Conservation (phyloP, 306 rosid species). For the Prunus davidiana region DNA sequence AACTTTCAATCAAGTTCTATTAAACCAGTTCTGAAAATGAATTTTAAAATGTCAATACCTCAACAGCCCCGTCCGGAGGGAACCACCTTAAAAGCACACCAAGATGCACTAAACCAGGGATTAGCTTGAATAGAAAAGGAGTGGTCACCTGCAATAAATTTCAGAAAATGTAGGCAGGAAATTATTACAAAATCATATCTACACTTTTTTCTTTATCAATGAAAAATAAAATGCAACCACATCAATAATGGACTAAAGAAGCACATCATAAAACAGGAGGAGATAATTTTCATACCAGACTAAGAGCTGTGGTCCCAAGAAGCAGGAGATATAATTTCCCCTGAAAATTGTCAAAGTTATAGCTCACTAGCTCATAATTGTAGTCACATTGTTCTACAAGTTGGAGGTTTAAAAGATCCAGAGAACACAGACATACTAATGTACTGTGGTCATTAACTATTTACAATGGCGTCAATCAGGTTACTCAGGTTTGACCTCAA, state of each 20-base stretch:
- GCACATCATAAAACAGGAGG: neutral
- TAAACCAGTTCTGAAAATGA: neutral
- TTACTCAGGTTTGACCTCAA: too few relatives aligned
- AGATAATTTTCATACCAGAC: conserved; percentile 39
- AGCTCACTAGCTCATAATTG: conserved; percentile 1
- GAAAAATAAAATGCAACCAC: neutral
- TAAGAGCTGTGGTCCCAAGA: conserved; percentile 61
- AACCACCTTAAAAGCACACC: conserved; percentile 94
- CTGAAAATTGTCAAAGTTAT: conserved; percentile 32
- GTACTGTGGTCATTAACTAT: neutral
- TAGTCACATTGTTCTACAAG: neutral
- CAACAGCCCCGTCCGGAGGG: conserved; percentile 66
- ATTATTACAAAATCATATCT: neutral
- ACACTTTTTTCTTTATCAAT: neutral
- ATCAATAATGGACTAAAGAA: neutral
- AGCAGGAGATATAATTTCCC: conserved; percentile 56
- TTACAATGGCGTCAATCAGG: neutral
- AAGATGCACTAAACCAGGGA: conserved; percentile 92
- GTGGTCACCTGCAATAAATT: conserved; percentile 74
- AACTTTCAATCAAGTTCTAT: neutral
- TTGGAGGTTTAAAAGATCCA: neutral
- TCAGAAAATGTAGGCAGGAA: neutral
- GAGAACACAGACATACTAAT: neutral
- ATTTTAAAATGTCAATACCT: conserved; percentile 41
- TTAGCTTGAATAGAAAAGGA: conserved; percentile 91